Base-by-base conservation (phyloP, 2,329 filamentous ascomycete species). In the Monosporascus ibericus region DNA sequence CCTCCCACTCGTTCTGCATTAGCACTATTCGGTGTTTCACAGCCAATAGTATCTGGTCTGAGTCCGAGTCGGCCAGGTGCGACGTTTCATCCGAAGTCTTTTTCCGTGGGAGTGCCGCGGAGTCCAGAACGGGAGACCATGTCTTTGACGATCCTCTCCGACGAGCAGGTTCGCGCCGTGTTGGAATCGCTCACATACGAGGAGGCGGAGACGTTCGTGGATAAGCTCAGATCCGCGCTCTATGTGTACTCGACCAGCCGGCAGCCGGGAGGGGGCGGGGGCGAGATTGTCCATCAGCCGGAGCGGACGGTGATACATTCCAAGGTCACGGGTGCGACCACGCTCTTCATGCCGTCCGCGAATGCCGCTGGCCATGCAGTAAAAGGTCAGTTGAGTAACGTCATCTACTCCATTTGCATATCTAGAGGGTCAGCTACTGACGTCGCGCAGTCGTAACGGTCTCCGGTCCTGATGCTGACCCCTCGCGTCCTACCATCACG, bases 301-400 rank as follows among this genome's bases (percentile, higher is more conserved):
- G 72, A 75, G 52, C 74, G 80, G 34, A 75, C 75, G 9, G 69
- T 74, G 0, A 72, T 82, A 7, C 65, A 75, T 40, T 78, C 77
- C 25, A 64, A 70, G 1, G 67, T 65, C 0, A 79, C 77, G 17
- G 76, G 75, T 40, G 73, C 77, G 30, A 85, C 81, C 18, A 88
- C 85, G 2, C 70, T 90, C 22, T 90, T 90, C 65, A 90, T 90
- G 84, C 87, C 87, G 0, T 86, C 86, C 1, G 82, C 78, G 24
- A 83, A 83, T 53, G 79, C 80, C 0, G 67, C 72, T 7, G 82
- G 81, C 27, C 84, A 88, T 56, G 85, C 82, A 3, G 79, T 90
- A 61, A 92, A 92, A 73, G 81, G 81, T 79, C 58, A 55, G 65
- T 55, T 15, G 36, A 18, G 24, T 22, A 34, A 25, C 20, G 36